Conservation (phyloP, 2,329 filamentous ascomycete species). For the Exophiala calicioides region DNA sequence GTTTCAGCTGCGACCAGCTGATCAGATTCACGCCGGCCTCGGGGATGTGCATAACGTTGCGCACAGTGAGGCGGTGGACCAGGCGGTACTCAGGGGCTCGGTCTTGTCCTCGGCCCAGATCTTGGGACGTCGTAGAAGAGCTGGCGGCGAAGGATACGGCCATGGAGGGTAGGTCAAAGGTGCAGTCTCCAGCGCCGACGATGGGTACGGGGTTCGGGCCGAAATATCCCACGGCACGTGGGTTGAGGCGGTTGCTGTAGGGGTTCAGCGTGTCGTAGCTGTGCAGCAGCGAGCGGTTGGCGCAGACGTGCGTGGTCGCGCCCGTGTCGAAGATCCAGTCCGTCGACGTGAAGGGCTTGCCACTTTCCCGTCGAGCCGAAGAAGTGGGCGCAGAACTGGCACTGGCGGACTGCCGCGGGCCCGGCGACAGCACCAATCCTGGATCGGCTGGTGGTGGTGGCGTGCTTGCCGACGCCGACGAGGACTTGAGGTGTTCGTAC, state of each 20-base stretch:
- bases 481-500: slow-evolving; percentile 14
- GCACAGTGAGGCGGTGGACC: slow-evolving; percentile 12
- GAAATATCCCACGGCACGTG: slow-evolving; percentile 13
- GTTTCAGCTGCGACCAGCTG: slow-evolving; percentile 22
- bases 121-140: not conserved
- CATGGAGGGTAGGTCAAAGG: slow-evolving; percentile 1
- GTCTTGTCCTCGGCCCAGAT: not conserved
- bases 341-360: slow-evolving; percentile 9
- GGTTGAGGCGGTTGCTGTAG: slow-evolving; percentile 4
- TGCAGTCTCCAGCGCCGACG: slow-evolving; percentile 17
- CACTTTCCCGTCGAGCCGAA: not conserved
- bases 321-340: slow-evolving; percentile 26
- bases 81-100: not conserved
- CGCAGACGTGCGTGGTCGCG: slow-evolving; percentile 20
- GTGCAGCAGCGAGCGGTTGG: slow-evolving; percentile 15
- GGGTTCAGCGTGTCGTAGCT: slow-evolving; percentile 16
- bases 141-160: not conserved
- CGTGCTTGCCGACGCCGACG: slow-evolving; percentile 3
- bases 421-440: slow-evolving; percentile 11
- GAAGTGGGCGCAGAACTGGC: not conserved
- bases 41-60: slow-evolving; percentile 15
- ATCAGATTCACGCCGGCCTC: slow-evolving; percentile 17
- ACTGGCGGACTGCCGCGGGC: too few relatives aligned
- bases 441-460: slow-evolving; percentile 9
- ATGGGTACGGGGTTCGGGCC: slow-evolving; percentile 16